These are phyloP conservation scores for Rickenella mellea DNA, from an alignment of 768 basidiomycete genomes.

Conservation along the genomic window DNA sequence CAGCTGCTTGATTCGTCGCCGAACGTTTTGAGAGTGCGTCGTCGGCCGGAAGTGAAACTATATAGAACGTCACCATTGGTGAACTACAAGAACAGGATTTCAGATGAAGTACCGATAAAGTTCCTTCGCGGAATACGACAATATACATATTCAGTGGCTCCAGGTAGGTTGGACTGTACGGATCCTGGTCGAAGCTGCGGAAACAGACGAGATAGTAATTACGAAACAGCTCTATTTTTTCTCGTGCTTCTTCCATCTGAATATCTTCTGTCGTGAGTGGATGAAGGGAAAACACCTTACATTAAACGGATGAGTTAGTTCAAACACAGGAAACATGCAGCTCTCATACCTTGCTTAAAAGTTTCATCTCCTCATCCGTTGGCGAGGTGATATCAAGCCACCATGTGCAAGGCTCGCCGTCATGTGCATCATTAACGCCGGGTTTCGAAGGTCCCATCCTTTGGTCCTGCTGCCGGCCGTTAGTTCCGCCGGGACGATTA, in stretches of 20 bases:
- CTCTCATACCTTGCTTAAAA: slow-evolving; percentile 78
- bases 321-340: background rate
- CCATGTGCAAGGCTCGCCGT: slow-evolving; percentile 80
- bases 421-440: slow-evolving; percentile 19
- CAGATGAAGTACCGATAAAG: slow-evolving; percentile 62
- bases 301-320: background rate
- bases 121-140: slow-evolving; percentile 96
- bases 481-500: background rate
- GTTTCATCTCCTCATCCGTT: slow-evolving; percentile 97
- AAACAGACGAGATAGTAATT: slow-evolving; percentile 99
- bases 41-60: slow-evolving; percentile 98
- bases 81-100: background rate
- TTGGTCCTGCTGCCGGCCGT: background rate
- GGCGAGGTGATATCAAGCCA: slow-evolving; percentile 93
- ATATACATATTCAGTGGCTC: slow-evolving; percentile 99
- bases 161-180: slow-evolving; percentile 91
- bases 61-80: slow-evolving; percentile 1
- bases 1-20: slow-evolving; percentile 95
- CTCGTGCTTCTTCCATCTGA: slow-evolving; percentile 97
- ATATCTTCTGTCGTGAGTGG: slow-evolving; percentile 99
- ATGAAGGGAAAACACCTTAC: slow-evolving; percentile 90
- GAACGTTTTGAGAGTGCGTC: slow-evolving; percentile 95
- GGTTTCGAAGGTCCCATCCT: too few relatives aligned
- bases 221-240: slow-evolving; percentile 98
- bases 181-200: slow-evolving; percentile 97